These are phyloP conservation scores for Eutrema heterophyllum DNA, from an alignment of 345 rosid species.

Conservation along the genomic window DNA sequence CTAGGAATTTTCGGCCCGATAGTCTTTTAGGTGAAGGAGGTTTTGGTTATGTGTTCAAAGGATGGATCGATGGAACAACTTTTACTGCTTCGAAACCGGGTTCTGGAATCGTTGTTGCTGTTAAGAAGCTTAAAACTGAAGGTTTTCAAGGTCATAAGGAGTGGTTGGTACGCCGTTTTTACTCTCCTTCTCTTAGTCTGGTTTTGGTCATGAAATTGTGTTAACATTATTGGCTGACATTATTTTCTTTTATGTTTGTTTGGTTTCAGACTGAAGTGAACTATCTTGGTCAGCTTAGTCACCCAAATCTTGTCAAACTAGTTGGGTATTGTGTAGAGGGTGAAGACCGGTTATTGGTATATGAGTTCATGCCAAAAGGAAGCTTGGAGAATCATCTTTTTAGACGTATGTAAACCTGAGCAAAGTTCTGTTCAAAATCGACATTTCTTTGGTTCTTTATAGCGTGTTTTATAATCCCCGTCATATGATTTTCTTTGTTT, in stretches of 20 bases:
- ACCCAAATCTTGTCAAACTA: conserved; percentile 81
- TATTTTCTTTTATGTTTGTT: background rate
- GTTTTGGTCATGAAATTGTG: background rate
- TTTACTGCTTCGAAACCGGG: conserved; percentile 72
- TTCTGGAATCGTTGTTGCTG: conserved; percentile 92
- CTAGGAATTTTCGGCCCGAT: conserved; percentile 85
- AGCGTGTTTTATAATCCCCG: background rate
- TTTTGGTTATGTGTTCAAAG: conserved; percentile 90
- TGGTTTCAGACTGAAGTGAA: conserved; percentile 88
- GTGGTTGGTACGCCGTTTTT: conserved; percentile 69
- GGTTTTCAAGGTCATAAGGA: conserved; percentile 99
- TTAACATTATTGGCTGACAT: conserved; percentile 1
- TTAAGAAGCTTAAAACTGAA: conserved; percentile 89
- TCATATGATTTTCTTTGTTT: background rate
- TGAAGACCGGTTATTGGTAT: conserved; percentile 76
- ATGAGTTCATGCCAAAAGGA: conserved; percentile 96
- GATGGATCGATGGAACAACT: conserved; percentile 86
- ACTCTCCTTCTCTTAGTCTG: background rate
- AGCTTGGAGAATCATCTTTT: conserved; percentile 88
- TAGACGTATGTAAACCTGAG: conserved; percentile 27
- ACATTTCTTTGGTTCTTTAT: background rate
- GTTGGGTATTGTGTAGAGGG: conserved; percentile 88
- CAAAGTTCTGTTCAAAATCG: background rate
- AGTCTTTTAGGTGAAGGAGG: conserved; percentile 98
- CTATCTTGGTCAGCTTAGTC: conserved; percentile 95